Evolutionary conservation across 2,329 filamentous ascomycete species (phyloP).

Genomic region (Trichophyton benhamiae): DNA sequence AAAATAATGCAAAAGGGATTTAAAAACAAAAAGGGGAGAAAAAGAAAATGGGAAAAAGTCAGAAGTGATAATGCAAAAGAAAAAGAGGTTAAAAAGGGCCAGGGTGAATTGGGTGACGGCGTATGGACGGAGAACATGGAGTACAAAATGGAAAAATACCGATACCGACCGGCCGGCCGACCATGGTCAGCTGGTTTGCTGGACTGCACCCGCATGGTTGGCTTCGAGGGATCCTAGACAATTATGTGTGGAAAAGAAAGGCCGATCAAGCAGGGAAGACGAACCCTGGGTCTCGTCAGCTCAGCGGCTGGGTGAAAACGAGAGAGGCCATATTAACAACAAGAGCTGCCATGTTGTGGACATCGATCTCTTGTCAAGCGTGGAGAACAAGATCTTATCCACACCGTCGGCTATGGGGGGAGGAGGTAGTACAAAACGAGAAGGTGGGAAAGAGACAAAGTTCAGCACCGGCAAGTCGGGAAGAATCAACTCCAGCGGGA

Average conservation of each 20-base stretch:
- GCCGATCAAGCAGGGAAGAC: neutral
- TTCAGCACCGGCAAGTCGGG: neutral
- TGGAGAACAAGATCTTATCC: conserved; percentile 1
- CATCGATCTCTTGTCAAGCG: neutral
- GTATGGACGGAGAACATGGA: conserved; percentile 1
- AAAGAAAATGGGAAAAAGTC: neutral
- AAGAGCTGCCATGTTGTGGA: neutral
- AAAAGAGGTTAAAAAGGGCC: neutral
- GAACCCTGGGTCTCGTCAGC: neutral
- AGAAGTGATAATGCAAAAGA: neutral
- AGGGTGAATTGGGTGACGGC: neutral
- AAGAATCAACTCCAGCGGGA: neutral
- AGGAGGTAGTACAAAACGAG: neutral
- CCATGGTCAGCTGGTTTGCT: neutral
- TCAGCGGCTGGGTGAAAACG: neutral
- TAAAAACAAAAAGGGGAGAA: neutral
- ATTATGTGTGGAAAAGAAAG: neutral
- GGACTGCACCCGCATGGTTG: neutral
- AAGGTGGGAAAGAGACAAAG: conserved; percentile 1
- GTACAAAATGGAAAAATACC: neutral
- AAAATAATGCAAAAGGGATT: neutral
- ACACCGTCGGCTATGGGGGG: neutral
- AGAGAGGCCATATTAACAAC: neutral
- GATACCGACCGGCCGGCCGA: neutral
- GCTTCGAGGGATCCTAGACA: neutral